Percentiles rank a stretch among this genome's conserved stretches.
Conservation (phyloP, 495 filamentous ascomycete genomes). For the Oidiodendron maius region DNA sequence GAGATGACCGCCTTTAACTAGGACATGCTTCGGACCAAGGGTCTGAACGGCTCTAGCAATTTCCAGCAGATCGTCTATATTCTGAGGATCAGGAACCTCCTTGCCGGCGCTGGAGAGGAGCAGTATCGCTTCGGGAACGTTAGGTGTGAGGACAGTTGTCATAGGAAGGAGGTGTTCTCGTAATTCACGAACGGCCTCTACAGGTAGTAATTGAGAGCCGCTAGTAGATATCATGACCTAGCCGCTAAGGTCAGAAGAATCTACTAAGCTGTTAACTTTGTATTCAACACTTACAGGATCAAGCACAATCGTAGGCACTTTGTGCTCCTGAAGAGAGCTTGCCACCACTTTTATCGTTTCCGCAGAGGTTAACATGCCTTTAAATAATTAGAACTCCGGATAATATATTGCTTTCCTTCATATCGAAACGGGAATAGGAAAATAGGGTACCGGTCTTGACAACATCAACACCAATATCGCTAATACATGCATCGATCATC, state of each 20-base stretch:
- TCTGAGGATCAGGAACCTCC: constrained; percentile 40
- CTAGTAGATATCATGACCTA: constrained; percentile 93
- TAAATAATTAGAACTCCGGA: neutral
- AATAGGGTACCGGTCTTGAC: constrained; percentile 73
- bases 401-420: too few relatives aligned
- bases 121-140: constrained; percentile 80
- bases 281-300: constrained; percentile 64
- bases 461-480: constrained; percentile 81
- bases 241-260: constrained; percentile 6
- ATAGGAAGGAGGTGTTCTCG: constrained; percentile 64
- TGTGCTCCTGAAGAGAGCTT: constrained; percentile 53
- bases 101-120: constrained; percentile 57
- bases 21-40: constrained; percentile 71
- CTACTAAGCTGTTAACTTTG: too few relatives aligned
- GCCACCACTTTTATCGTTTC: constrained; percentile 72
- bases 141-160: constrained; percentile 81
- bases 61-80: constrained; percentile 53
- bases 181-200: constrained; percentile 59
- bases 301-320: constrained; percentile 60
- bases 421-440: neutral
- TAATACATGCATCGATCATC: constrained; percentile 77
- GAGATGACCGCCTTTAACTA: constrained; percentile 91
- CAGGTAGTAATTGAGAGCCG: constrained; percentile 68
- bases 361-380: constrained; percentile 86
- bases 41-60: constrained; percentile 61